Base-by-base conservation (phyloP, 768 basidiomycete genomes). In the Collybiopsis confluens region DNA sequence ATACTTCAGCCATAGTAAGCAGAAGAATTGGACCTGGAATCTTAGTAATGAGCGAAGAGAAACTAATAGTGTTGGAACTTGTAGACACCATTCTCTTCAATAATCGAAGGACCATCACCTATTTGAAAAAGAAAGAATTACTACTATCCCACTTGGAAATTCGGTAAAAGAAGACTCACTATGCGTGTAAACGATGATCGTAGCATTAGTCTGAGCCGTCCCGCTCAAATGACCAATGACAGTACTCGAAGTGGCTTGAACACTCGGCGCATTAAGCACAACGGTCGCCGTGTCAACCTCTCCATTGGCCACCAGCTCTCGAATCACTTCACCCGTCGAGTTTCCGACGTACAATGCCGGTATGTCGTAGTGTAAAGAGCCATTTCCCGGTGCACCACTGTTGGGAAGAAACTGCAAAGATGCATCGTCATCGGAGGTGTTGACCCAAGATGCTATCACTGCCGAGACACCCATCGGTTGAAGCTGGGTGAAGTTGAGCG, bases 21-120 rank as follows among this genome's bases (percentile, higher is more conserved):
- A 68, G 57, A 20, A 68, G 57, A 21, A 68, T 65, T 1, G 67
- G 67, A 28, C 66, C 64, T 68, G 46, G 49, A n/a, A n/a, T n/a
- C n/a, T n/a, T n/a, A n/a, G n/a, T n/a, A n/a, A n/a, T n/a, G 24
- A 40, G 11, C 21, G 33, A 36, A 11, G 45, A 28, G 46, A n/a
- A n/a, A n/a, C n/a, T n/a, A n/a, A n/a, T n/a, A n/a, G n/a, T n/a
- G 2, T 47, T 2, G 43, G 24, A 36, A n/a, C 6, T 30, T 23
- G 33, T 5, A 45, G 46, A 41, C 11, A 65, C 66, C 67, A 45
- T 68, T 68, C 40, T 68, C 67, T 54, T 68, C 67, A 45, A 68
- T 60, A 23, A 68, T 68, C 23, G 64, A 62, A 3, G 67, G 67
- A 20, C 67, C 67, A 27, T 68, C 67, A 42, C 67, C 67, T 68